Conservation (phyloP, 345 rosid genomes). For the Aquilaria yunnanensis region DNA sequence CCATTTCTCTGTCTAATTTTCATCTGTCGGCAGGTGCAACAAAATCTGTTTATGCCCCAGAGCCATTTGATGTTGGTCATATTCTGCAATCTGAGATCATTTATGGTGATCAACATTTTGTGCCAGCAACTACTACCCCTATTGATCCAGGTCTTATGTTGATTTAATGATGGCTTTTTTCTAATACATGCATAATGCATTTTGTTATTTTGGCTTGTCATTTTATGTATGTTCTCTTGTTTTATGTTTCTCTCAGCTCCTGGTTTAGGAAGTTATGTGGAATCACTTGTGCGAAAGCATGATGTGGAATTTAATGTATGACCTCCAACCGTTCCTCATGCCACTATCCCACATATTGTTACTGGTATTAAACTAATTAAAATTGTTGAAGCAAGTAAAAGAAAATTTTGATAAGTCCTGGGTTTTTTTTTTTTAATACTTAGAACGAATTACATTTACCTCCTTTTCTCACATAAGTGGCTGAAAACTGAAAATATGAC, state of each 20-base stretch:
- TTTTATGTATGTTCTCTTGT: not conserved
- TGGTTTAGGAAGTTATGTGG: slow-evolving; percentile 94
- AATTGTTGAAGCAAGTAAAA: too few relatives aligned
- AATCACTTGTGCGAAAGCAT: slow-evolving; percentile 84
- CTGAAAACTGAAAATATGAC: too few relatives aligned
- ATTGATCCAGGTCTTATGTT: slow-evolving; percentile 65
- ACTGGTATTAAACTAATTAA: too few relatives aligned
- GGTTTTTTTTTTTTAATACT: too few relatives aligned
- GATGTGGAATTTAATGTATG: slow-evolving; percentile 87
- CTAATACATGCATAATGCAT: not conserved
- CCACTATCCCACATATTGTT: too few relatives aligned
- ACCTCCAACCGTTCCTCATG: slow-evolving; percentile 1
- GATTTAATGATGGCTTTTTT: slow-evolving; percentile 10
- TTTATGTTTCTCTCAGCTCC: slow-evolving; percentile 46
- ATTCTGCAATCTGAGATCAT: slow-evolving; percentile 61
- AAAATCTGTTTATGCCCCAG: slow-evolving; percentile 84
- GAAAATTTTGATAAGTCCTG: too few relatives aligned
- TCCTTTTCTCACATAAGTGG: too few relatives aligned
- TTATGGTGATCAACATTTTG: slow-evolving; percentile 38
- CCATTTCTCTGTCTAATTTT: slow-evolving; percentile 8
- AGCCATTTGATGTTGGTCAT: slow-evolving; percentile 86
- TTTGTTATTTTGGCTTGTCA: not conserved
- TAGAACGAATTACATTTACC: too few relatives aligned
- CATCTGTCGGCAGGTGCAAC: slow-evolving; percentile 64
- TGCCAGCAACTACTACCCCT: slow-evolving; percentile 59